Conservation (phyloP, 2,329 filamentous ascomycete species). For the Tolypocladium tropicale region DNA sequence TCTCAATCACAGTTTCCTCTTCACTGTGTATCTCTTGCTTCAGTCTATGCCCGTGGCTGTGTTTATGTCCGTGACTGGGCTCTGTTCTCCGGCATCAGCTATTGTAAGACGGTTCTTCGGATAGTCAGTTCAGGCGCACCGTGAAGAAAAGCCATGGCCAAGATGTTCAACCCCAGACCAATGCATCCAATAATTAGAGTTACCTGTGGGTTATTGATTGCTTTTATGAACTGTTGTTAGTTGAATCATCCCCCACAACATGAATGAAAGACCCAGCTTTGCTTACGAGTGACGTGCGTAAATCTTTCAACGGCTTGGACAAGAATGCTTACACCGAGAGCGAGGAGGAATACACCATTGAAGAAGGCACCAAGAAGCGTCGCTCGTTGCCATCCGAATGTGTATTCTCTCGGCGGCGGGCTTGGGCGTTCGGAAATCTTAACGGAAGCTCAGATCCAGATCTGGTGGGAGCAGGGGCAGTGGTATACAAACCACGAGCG, state of each 20-base stretch:
- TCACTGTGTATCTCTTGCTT: conserved; percentile 9
- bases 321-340: conserved; percentile 61
- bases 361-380: conserved; percentile 69
- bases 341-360: conserved; percentile 66
- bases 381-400: conserved; percentile 70
- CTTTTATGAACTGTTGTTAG: conserved; percentile 24
- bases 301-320: conserved; percentile 66
- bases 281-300: conserved; percentile 41
- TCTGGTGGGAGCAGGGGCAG: too few species aligned
- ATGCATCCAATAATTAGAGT: conserved; percentile 61
- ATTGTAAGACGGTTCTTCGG: not conserved
- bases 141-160: conserved; percentile 56
- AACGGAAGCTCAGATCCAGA: not conserved
- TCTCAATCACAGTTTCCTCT: conserved; percentile 4
- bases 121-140: conserved; percentile 29
- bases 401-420: conserved; percentile 37
- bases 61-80: conserved; percentile 19
- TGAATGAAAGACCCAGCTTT: not conserved
- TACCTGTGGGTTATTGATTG: conserved; percentile 51
- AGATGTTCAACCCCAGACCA: conserved; percentile 56
- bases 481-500: conserved; percentile 43
- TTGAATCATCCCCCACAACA: conserved; percentile 1
- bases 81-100: conserved; percentile 17
- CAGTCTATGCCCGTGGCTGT: conserved; percentile 11
- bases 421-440: conserved; percentile 46